Evolutionary conservation across 345 rosid species (phyloP), one percentile per base, ranked within the genome.

Genomic region (Pugionium dolabratum): DNA sequence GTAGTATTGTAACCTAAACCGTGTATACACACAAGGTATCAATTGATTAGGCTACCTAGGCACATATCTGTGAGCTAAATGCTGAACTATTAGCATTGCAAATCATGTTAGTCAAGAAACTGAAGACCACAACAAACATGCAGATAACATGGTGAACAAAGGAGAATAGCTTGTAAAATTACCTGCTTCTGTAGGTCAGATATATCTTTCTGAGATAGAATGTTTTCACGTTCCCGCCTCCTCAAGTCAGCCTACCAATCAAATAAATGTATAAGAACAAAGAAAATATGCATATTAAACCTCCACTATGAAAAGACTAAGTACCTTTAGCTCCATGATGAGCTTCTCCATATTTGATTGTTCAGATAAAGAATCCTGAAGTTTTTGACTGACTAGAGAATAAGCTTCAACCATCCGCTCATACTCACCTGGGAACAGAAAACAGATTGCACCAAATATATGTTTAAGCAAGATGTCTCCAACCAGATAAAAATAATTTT

Each of bases 181-280:
- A 88, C 98, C 90, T 93, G 96, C 55, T 80, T 84, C 78, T 88
- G 86, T 67, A 93, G 89, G 77, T 90, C 98, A 71, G 66, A 73
- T 78, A 90, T 83, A 73, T 88, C 98, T 69, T 88, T 85, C 62
- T 88, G 93, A 46, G 86, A 87, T 55, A 81, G 75, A 76, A 10
- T 61, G 55, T 76, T 72, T 41, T 86, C 97, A 48, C 96, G 90
- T 63, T 90, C 98, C 58, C 67, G 84, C 81, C 86, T 85, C 87
- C 82, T 88, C 75, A 85, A 73, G 73, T 85, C 92, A 66, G 75
- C 86, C 98, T 93, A 75, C 32, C 70, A 67, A 78, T 50, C 9
- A 76, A 67, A 64, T 35, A 60, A 43, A 39, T 40, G 9, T 1
- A 57, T 31, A 57, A 75, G 59, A 70, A 32, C 27, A 37, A 45